Percentiles rank a stretch among this genome's conserved stretches.
These are phyloP conservation scores for Kandelia obovata DNA, from an alignment of 345 rosid species.

Conservation along the genomic window DNA sequence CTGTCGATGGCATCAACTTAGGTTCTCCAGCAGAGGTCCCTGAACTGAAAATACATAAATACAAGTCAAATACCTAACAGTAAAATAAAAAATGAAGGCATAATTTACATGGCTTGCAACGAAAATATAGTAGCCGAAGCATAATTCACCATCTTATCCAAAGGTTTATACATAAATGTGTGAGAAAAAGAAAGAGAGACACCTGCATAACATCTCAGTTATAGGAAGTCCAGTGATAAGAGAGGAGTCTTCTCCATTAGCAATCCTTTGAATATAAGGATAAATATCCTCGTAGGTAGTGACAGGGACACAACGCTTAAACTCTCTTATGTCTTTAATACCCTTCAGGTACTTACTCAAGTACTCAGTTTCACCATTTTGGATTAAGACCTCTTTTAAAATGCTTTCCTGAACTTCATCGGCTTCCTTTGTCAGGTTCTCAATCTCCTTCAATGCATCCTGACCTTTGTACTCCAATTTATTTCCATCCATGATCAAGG, in stretches of 20 bases:
- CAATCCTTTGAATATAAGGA: constrained; percentile 61
- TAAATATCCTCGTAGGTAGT: constrained; percentile 46
- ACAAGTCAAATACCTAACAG: not conserved
- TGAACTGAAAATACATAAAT: constrained; percentile 42
- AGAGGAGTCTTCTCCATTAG: constrained; percentile 54
- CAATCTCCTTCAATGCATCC: constrained; percentile 54
- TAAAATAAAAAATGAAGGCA: not conserved
- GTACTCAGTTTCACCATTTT: constrained; percentile 50
- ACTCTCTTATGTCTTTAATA: constrained; percentile 35
- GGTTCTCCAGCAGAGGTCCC: constrained; percentile 75
- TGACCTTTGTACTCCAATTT: constrained; percentile 55
- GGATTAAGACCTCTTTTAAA: constrained; percentile 43
- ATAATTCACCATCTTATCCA: not conserved
- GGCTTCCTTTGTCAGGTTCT: constrained; percentile 44
- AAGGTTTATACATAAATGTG: not conserved
- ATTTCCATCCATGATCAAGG: constrained; percentile 46
- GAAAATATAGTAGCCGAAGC: too few relatives aligned
- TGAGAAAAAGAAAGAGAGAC: not conserved
- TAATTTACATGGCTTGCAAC: not conserved
- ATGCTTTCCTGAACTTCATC: constrained; percentile 44
- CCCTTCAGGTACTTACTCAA: constrained; percentile 45
- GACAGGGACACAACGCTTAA: constrained; percentile 46
- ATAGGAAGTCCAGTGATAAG: constrained; percentile 51
- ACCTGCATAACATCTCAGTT: constrained; percentile 70
- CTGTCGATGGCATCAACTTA: constrained; percentile 58